Conservation (phyloP, 805 yeast species). For the Cyberlindnera mississippiensis region DNA sequence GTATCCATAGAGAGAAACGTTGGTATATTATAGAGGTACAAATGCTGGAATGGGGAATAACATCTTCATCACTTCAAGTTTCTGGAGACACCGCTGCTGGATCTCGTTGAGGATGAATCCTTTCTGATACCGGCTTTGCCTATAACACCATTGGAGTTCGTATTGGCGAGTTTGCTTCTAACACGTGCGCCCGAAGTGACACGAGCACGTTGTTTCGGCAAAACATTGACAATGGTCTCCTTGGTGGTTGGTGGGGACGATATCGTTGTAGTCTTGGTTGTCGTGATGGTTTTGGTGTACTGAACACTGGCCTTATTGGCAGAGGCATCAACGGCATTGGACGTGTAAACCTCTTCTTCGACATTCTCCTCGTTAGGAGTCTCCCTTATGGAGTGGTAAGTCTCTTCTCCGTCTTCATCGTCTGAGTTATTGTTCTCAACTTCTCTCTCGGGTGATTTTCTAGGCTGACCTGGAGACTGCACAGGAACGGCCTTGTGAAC, state of each 20-base stretch:
- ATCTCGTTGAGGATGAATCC: conserved; percentile 22
- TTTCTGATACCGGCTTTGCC: conserved; percentile 29
- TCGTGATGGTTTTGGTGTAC: conserved; percentile 27
- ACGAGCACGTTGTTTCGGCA: conserved; percentile 27
- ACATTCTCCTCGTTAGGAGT: conserved; percentile 7
- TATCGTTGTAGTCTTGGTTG: conserved; percentile 29
- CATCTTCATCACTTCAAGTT: conserved; percentile 7
- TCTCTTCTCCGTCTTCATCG: conserved; percentile 28
- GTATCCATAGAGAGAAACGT: no score
- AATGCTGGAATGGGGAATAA: no score
- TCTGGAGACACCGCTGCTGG: conserved; percentile 23
- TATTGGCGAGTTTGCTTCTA: conserved; percentile 27
- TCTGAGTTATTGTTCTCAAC: conserved; percentile 19
- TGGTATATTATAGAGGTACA: no score
- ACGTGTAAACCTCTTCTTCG: conserved; percentile 4
- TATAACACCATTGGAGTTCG: conserved; percentile 16
- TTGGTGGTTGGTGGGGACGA: conserved; percentile 29
- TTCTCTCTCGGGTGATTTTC: conserved; percentile 49
- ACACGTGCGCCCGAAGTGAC: conserved; percentile 29
- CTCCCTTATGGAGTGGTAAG: conserved; percentile 24
- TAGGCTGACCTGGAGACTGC: conserved; percentile 96
- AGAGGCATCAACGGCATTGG: background rate
- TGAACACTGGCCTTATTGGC: conserved; percentile 17
- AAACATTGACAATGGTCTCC: conserved; percentile 15
- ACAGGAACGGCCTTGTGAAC: conserved; percentile 79